Conservation (phyloP, 495 filamentous ascomycete species). For the Xylaria nigripes region DNA sequence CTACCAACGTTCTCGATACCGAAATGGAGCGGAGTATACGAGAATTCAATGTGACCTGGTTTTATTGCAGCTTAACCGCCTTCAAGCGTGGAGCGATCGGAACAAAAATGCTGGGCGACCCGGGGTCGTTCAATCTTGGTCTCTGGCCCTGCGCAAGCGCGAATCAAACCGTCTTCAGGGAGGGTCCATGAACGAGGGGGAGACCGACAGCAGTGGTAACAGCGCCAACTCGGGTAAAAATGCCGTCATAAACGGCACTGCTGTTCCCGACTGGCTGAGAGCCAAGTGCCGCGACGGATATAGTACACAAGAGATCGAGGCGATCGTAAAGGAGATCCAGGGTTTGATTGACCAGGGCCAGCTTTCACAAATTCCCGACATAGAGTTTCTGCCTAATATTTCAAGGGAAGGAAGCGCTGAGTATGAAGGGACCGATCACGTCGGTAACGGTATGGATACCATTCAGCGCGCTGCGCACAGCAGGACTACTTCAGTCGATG, state of each 20-base stretch:
- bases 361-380: slow-evolving; percentile 48
- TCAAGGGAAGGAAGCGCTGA: slow-evolving; percentile 8
- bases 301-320: slow-evolving; percentile 28
- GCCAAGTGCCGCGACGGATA: slow-evolving; percentile 27
- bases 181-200: slow-evolving; percentile 19
- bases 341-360: slow-evolving; percentile 21
- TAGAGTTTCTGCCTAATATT: slow-evolving; percentile 59
- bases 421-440: not conserved
- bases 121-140: slow-evolving; percentile 43
- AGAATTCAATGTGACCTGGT: slow-evolving; percentile 54
- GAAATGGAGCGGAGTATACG: slow-evolving; percentile 51
- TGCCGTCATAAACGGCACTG: slow-evolving; percentile 22
- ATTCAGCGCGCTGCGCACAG: slow-evolving; percentile 24
- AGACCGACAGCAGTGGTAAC: slow-evolving; percentile 21
- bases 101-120: slow-evolving; percentile 29
- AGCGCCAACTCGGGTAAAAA: not conserved
- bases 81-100: slow-evolving; percentile 51
- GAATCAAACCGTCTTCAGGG: slow-evolving; percentile 41
- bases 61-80: slow-evolving; percentile 44
- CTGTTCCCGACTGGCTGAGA: slow-evolving; percentile 39
- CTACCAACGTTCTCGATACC: slow-evolving; percentile 70
- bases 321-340: slow-evolving; percentile 30
- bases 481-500: slow-evolving; percentile 34
- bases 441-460: no score
- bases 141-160: slow-evolving; percentile 43